These are phyloP conservation scores for Digitaria exilis DNA, from an alignment of 202 grass and related monocot genomes.

Conservation along the genomic window DNA sequence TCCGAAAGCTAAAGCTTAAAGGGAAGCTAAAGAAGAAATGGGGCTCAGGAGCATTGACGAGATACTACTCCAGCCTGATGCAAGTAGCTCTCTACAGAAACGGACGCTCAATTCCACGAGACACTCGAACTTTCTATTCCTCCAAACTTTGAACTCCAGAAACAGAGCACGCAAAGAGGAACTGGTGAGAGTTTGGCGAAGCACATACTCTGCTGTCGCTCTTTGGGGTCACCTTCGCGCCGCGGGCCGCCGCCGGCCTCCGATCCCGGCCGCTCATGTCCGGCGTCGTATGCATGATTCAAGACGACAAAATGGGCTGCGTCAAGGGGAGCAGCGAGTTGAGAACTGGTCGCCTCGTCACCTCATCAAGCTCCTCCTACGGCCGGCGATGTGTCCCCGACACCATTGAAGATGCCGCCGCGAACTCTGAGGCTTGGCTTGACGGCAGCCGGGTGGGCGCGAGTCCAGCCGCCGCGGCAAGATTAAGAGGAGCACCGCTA, in stretches of 20 bases:
- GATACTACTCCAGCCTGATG: constrained; percentile 36
- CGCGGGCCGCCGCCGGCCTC: constrained; percentile 38
- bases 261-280: constrained; percentile 66
- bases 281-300: constrained; percentile 28
- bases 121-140: constrained; percentile 22
- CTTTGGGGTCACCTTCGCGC: constrained; percentile 51
- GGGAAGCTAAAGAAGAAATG: constrained; percentile 40
- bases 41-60: constrained; percentile 21
- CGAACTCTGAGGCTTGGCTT: constrained; percentile 13
- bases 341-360: neutral
- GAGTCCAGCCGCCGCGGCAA: constrained; percentile 28
- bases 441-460: constrained; percentile 10
- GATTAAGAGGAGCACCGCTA: constrained; percentile 4
- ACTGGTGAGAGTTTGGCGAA: constrained; percentile 34
- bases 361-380: constrained; percentile 9
- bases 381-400: neutral
- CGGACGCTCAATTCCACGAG: constrained; percentile 46
- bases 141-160: neutral
- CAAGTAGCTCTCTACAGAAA: constrained; percentile 44
- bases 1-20: constrained; percentile 45
- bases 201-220: constrained; percentile 66
- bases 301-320: neutral
- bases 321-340: neutral
- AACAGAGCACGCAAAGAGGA: constrained; percentile 3
- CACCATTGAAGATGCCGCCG: constrained; percentile 34